Conservation (phyloP, 148 eudicot genomes). For the Tetragonia tetragonoides region DNA sequence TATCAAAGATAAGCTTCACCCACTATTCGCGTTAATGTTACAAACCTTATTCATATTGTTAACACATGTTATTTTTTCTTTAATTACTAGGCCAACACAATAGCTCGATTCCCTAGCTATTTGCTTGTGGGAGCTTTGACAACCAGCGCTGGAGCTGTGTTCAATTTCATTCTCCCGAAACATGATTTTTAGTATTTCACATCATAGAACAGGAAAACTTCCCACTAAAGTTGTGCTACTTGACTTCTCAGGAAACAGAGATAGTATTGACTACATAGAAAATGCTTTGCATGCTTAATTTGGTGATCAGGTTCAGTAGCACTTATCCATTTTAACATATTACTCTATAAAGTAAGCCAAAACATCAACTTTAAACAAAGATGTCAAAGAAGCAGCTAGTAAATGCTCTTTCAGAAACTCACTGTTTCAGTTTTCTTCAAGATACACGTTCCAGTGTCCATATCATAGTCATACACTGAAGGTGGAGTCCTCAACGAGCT, state of each 20-base stretch:
- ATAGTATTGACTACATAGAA: neutral
- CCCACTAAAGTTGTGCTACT: neutral
- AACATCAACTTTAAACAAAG: neutral
- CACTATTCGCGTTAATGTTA: too few relatives aligned
- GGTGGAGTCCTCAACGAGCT: conserved; percentile 86
- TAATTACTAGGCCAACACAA: too few relatives aligned
- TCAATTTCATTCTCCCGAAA: too few relatives aligned
- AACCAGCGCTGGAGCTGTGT: too few relatives aligned
- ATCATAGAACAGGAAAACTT: neutral
- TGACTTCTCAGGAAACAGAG: neutral
- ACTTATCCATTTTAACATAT: conserved; percentile 2
- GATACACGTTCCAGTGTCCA: conserved; percentile 70
- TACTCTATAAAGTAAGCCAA: neutral
- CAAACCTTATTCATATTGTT: too few relatives aligned
- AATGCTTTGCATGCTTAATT: neutral
- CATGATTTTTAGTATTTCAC: neutral
- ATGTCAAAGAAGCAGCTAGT: neutral
- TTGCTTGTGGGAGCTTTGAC: too few relatives aligned
- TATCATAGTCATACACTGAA: conserved; percentile 82
- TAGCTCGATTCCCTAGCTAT: too few relatives aligned
- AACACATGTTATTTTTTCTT: too few relatives aligned
- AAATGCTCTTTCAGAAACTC: conserved; percentile 24
- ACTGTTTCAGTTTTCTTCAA: conserved; percentile 76
- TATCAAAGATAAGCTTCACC: too few relatives aligned
- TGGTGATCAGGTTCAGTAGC: neutral